These are phyloP conservation scores for Rhododendron henanense DNA, from an alignment of 148 eudicot genomes.

Conservation along the genomic window DNA sequence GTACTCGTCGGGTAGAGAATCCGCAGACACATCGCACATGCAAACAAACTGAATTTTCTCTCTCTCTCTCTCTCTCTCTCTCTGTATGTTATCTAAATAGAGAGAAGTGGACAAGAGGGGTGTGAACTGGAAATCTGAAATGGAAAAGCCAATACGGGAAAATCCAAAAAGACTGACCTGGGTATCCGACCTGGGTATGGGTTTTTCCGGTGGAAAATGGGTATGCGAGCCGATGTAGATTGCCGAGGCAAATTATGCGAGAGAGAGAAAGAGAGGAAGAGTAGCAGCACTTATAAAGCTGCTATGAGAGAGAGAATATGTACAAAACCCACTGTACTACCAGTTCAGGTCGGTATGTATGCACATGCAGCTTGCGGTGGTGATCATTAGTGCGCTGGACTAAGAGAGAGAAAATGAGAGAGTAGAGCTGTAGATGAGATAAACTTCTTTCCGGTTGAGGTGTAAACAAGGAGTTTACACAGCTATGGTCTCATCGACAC, in stretches of 20 bases:
- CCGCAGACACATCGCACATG: slow-evolving; percentile 54
- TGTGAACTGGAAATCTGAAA: slow-evolving; percentile 23
- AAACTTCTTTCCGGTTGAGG: no score
- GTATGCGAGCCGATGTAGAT: slow-evolving; percentile 32
- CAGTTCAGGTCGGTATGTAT: background rate
- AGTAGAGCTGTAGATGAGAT: no score
- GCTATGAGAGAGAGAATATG: background rate
- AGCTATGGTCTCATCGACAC: rapidly evolving
- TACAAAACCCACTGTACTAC: background rate
- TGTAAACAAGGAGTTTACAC: no score
- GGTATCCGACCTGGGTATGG: slow-evolving; percentile 9
- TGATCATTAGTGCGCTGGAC: background rate
- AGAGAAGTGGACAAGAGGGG: slow-evolving; percentile 22
- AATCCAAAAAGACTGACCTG: slow-evolving; percentile 48
- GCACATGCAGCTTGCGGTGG: background rate
- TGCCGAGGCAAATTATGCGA: slow-evolving; percentile 21
- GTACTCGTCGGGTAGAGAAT: slow-evolving; percentile 17
- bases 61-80: background rate
- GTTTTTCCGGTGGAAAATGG: slow-evolving; percentile 27
- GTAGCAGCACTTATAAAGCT: background rate
- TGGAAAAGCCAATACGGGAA: slow-evolving; percentile 17
- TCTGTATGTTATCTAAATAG: background rate
- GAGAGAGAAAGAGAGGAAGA: background rate
- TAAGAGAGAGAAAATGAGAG: background rate
- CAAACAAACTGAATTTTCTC: slow-evolving; percentile 28